phyloP scores from a whole-genome alignment of 176 grass and related monocot genomes.

The Musa acuminata region DNA sequence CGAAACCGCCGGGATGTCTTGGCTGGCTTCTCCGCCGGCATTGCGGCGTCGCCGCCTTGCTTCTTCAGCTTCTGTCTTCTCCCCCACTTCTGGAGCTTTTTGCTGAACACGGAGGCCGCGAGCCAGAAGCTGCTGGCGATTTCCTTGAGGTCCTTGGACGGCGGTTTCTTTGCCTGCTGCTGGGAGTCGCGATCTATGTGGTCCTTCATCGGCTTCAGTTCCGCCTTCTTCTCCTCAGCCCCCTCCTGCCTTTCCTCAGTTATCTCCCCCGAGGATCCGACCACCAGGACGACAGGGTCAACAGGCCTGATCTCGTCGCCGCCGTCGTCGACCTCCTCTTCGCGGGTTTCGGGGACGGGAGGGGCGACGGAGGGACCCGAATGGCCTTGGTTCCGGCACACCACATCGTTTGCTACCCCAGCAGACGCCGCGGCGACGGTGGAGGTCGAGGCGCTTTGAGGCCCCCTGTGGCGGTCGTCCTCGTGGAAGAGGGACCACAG shows the following conservation, averaged over 20 bases:
- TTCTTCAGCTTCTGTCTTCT: conserved; percentile 64
- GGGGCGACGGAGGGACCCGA: neutral
- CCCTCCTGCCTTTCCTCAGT: neutral
- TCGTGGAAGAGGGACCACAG: conserved; percentile 32
- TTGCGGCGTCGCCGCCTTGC: conserved; percentile 16
- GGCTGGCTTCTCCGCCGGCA: conserved; percentile 21
- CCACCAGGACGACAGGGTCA: conserved; percentile 8
- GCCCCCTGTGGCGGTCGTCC: neutral
- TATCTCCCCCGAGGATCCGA: conserved; percentile 12
- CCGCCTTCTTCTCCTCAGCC: neutral
- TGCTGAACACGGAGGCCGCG: conserved; percentile 32
- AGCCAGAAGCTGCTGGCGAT: conserved; percentile 30
- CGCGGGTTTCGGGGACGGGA: conserved; percentile 6
- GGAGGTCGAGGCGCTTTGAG: neutral
- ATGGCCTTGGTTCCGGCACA: conserved; percentile 1
- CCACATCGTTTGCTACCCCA: neutral
- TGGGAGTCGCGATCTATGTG: conserved; percentile 42
- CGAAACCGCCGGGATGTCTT: conserved; percentile 20
- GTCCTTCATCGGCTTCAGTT: conserved; percentile 36
- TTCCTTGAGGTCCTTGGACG: conserved; percentile 25
- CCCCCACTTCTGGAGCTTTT: conserved; percentile 74
- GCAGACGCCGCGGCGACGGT: neutral
- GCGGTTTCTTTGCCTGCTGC: conserved; percentile 21
- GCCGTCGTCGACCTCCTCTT: conserved; percentile 6
- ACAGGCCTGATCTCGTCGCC: conserved; percentile 10